phyloP scores from a whole-genome alignment of 306 rosid genomes.

The Vigna reflexopilosa region DNA sequence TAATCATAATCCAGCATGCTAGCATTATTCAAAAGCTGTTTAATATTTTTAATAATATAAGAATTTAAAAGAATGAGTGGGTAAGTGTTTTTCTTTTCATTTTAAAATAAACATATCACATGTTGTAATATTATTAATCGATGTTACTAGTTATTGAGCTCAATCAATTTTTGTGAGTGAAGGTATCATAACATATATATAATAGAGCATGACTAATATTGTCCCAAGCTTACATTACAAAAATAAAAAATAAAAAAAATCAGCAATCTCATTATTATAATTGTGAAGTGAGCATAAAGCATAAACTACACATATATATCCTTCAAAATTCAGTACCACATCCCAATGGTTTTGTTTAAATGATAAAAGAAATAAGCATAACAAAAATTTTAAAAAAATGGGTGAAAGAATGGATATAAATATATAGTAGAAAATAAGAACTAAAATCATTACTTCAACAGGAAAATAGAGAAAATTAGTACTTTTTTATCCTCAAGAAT shows the following conservation, averaged over 20 bases:
- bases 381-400: too few relatives aligned
- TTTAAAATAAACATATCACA: too few relatives aligned
- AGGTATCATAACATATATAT: neutral
- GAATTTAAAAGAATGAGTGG: too few relatives aligned
- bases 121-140: too few relatives aligned
- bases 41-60: neutral
- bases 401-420: too few relatives aligned
- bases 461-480: neutral
- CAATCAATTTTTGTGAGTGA: neutral
- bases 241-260: neutral
- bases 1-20: neutral
- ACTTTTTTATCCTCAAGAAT: too few relatives aligned
- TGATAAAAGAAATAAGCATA: neutral
- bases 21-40: neutral
- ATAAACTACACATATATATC: neutral
- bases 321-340: neutral
- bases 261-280: neutral
- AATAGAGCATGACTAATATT: neutral
- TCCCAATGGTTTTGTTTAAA: neutral
- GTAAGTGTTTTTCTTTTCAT: too few relatives aligned
- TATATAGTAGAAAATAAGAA: neutral
- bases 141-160: too few relatives aligned
- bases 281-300: neutral
- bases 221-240: neutral
- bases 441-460: neutral